These are phyloP conservation scores for Luvunga scandens DNA, from an alignment of 345 rosid genomes.

Conservation along the genomic window DNA sequence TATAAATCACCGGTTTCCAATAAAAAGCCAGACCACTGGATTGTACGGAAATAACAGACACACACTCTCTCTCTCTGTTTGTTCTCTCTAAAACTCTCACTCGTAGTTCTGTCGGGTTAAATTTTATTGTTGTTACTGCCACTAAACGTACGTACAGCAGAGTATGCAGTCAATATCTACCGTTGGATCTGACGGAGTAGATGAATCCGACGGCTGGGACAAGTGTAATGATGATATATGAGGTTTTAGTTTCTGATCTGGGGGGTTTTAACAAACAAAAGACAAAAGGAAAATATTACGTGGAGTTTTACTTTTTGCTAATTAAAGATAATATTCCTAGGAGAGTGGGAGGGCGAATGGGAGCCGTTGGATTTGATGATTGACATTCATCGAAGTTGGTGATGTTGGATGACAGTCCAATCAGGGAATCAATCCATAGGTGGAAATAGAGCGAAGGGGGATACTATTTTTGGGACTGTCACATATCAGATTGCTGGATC, in stretches of 20 bases:
- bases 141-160: background rate
- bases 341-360: background rate
- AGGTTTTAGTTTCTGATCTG: too few relatives aligned
- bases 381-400: background rate
- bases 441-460: background rate
- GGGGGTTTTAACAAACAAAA: background rate
- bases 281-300: conserved; percentile 1
- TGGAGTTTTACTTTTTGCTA: background rate
- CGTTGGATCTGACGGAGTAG: conserved; percentile 3
- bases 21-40: conserved; percentile 14
- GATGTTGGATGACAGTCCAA: conserved; percentile 22
- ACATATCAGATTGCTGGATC: background rate
- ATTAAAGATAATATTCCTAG: background rate
- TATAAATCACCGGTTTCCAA: conserved; percentile 27
- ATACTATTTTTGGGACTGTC: conserved; percentile 19
- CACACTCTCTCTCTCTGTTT: background rate
- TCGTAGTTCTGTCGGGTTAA: background rate
- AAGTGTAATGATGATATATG: background rate
- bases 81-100: background rate
- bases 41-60: conserved; percentile 13
- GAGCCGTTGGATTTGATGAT: conserved; percentile 16
- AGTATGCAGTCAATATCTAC: background rate
- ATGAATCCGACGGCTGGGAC: background rate
- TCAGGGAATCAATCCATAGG: conserved; percentile 15
- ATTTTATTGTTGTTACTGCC: background rate